phyloP scores from a whole-genome alignment of 495 filamentous ascomycete genomes.

The Cudoniella acicularis region DNA sequence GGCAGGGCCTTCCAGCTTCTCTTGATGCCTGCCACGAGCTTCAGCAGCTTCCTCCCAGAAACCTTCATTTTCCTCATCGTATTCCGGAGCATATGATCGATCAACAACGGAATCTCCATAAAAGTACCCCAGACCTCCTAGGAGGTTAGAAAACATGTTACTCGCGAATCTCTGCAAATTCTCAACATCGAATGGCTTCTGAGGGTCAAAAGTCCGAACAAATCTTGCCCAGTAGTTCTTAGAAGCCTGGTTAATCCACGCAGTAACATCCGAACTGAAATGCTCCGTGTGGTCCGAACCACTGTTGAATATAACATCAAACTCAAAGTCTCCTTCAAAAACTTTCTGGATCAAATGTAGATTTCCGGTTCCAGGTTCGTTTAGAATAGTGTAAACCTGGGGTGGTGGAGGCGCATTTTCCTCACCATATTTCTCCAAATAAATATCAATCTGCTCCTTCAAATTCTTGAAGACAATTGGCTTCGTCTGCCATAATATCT shows the following conservation, averaged over 20 bases:
- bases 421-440: constrained; percentile 65
- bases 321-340: constrained; percentile 89
- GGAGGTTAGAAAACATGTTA: constrained; percentile 89
- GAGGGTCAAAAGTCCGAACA: constrained; percentile 63
- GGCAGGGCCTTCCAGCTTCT: constrained; percentile 73
- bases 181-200: constrained; percentile 68
- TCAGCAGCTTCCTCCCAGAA: constrained; percentile 89
- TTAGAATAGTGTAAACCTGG: constrained; percentile 76
- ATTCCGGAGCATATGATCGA: constrained; percentile 83
- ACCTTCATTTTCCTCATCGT: constrained; percentile 93
- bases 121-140: constrained; percentile 96
- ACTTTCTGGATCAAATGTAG: constrained; percentile 88
- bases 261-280: constrained; percentile 62
- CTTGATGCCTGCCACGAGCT: constrained; percentile 61
- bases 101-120: constrained; percentile 83
- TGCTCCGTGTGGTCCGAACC: constrained; percentile 58
- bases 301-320: constrained; percentile 90
- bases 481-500: constrained; percentile 85
- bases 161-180: constrained; percentile 79
- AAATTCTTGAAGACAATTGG: constrained; percentile 71
- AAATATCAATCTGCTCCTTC: constrained; percentile 68
- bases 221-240: constrained; percentile 72
- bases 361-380: constrained; percentile 70
- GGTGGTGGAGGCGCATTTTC: constrained; percentile 75
- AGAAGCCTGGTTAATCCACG: constrained; percentile 61